These are phyloP conservation scores for Rhodotorula mucilaginosa DNA, from an alignment of 1,284 basidiomycete genomes.

Conservation along the genomic window DNA sequence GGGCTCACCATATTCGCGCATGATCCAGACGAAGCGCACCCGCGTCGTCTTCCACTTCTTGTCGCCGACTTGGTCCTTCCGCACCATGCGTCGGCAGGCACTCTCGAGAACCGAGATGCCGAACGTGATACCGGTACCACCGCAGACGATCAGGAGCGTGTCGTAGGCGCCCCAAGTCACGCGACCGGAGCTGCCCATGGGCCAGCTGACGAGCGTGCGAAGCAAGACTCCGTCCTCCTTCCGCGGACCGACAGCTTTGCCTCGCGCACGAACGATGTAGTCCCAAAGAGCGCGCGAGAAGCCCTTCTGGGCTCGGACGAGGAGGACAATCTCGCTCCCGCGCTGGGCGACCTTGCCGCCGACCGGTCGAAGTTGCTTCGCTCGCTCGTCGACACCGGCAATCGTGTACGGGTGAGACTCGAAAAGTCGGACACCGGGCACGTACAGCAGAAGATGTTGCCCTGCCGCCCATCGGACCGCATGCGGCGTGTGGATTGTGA, in stretches of 20 bases:
- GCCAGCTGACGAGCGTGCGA: conserved; percentile 68
- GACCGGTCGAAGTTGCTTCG: conserved; percentile 45
- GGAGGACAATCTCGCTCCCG: conserved; percentile 63
- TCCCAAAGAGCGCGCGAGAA: conserved; percentile 76
- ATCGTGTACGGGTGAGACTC: conserved; percentile 81
- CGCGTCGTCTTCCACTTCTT: conserved; percentile 58
- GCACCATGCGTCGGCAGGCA: conserved; percentile 61
- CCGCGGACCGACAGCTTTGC: conserved; percentile 5
- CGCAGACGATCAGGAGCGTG: conserved; percentile 67
- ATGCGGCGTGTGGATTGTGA: conserved; percentile 65
- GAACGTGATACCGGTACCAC: conserved; percentile 77
- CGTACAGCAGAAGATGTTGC: conserved; percentile 70
- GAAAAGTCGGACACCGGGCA: conserved; percentile 67
- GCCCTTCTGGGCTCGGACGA: conserved; percentile 72
- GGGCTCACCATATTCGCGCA: conserved; percentile 60
- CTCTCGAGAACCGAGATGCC: conserved; percentile 71
- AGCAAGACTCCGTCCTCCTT: conserved; percentile 59
- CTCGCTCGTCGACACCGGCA: conserved; percentile 61
- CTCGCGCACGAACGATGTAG: conserved; percentile 42
- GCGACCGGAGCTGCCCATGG: conserved; percentile 70
- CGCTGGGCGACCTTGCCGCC: conserved; percentile 21
- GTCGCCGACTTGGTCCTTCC: conserved; percentile 50
- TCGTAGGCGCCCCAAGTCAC: conserved; percentile 66
- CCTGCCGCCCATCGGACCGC: conserved; percentile 71
- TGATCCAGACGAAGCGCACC: conserved; percentile 78